phyloP scores from a whole-genome alignment of 495 filamentous ascomycete genomes.

The Haplographium delicatum region DNA sequence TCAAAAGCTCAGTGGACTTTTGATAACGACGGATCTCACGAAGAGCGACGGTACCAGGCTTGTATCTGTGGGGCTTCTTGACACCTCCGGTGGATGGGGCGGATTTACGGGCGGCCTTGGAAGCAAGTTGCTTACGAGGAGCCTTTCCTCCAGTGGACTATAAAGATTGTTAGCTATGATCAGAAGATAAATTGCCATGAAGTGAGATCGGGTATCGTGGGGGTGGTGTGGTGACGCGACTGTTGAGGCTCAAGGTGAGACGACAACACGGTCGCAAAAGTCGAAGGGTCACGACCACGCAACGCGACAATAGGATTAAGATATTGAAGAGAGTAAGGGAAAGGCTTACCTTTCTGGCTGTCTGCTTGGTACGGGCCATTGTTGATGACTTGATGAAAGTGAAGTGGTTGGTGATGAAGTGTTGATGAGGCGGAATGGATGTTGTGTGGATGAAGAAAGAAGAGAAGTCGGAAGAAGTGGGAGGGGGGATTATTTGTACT shows the following conservation, averaged over 20 bases:
- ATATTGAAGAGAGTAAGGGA: conserved; percentile 28
- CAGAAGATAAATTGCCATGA: conserved; percentile 10
- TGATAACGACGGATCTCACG: conserved; percentile 99
- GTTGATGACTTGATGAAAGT: conserved; percentile 43
- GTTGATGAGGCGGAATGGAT: conserved; percentile 8
- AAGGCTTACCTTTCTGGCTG: conserved; percentile 62
- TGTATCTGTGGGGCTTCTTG: conserved; percentile 99
- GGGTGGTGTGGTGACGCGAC: conserved; percentile 17
- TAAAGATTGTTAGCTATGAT: conserved; percentile 40
- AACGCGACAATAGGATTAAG: conserved; percentile 22
- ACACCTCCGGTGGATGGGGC: conserved; percentile 64
- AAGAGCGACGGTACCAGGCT: conserved; percentile 99
- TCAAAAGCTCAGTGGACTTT: conserved; percentile 99
- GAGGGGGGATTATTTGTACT: conserved; percentile 25
- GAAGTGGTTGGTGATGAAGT: conserved; percentile 35
- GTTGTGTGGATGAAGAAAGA: conserved; percentile 21
- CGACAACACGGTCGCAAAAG: conserved; percentile 22
- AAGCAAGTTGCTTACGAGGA: conserved; percentile 94
- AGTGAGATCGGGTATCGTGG: too few relatives aligned
- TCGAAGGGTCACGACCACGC: conserved; percentile 21
- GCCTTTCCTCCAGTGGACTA: conserved; percentile 99
- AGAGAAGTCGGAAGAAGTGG: conserved; percentile 22
- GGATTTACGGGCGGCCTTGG: conserved; percentile 71
- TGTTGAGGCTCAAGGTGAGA: conserved; percentile 21
- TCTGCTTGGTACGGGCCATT: conserved; percentile 99